Evolutionary conservation across 352 stramenopile genomes (phyloP).

Genomic region (Globisporangium paroecandrum): DNA sequence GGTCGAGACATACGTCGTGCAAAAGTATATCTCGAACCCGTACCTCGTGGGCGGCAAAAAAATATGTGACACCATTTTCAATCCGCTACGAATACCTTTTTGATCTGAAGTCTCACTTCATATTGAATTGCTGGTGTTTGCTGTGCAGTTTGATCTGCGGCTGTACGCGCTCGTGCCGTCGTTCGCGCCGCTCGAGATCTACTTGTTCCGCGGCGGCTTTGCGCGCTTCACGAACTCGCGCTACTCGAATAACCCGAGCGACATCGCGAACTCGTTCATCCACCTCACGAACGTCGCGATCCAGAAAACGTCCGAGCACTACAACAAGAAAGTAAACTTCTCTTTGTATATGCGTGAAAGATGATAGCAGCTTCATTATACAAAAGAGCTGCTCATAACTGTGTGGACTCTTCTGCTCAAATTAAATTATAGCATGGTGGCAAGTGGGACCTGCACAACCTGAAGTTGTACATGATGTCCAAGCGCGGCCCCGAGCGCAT

Average conservation of each 20-base stretch:
- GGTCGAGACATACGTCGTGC: constrained; percentile 92
- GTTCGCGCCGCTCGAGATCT: constrained; percentile 91
- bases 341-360: no score
- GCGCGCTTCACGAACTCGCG: constrained; percentile 89
- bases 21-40: constrained; percentile 92
- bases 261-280: constrained; percentile 91
- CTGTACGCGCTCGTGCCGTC: constrained; percentile 92
- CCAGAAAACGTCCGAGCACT: constrained; percentile 93
- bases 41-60: constrained; percentile 94
- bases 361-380: no score
- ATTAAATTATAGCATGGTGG: constrained; percentile 56
- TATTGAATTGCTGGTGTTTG: neutral
- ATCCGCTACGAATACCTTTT: neutral
- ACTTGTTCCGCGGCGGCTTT: constrained; percentile 90
- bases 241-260: constrained; percentile 87
- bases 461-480: constrained; percentile 92
- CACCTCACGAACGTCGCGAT: constrained; percentile 95
- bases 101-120: neutral
- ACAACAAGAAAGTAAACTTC: constrained; percentile 75
- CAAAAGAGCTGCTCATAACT: no score
- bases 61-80: constrained; percentile 17
- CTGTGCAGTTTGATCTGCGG: constrained; percentile 84
- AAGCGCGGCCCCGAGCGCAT: constrained; percentile 75
- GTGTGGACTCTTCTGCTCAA: neutral
- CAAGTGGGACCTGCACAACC: constrained; percentile 90